Base-by-base conservation (phyloP, 179 eudicot species). In the Pouteria campechiana region DNA sequence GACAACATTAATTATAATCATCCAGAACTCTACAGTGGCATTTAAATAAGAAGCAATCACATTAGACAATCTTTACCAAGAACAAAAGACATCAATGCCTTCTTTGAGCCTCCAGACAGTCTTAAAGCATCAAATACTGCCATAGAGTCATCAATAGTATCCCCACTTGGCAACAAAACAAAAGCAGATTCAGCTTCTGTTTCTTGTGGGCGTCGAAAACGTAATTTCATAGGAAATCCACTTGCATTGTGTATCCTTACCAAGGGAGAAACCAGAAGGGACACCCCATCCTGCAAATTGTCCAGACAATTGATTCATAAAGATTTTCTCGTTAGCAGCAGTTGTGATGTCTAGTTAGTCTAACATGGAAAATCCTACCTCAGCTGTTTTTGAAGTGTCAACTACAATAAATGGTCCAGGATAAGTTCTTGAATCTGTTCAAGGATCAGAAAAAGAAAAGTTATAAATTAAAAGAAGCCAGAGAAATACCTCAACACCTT, bases 341-440 rank as follows among this genome's bases (percentile, higher is more conserved):
- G n/a, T n/a, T n/a, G n/a, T n/a, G n/a, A n/a, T n/a, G n/a, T n/a
- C n/a, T n/a, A n/a, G n/a, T n/a, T n/a, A n/a, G n/a, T n/a, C n/a
- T n/a, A n/a, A n/a, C n/a, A n/a, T n/a, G n/a, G n/a, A n/a, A n/a
- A n/a, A n/a, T n/a, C 17, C 43, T 68, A 92, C 99, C 94, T 82
- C 94, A 58, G 50, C 69, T 54, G 58, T 67, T 54, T 68, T 68
- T 37, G 89, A 78, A 57, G 83, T 55, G 56, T 83, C 95, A 59
- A 76, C 74, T 36, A 81, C 92, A 46, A 92, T 34, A 50, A 80
- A 69, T 18, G 99, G 94, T 37, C 99, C 99, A 10, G 96, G 96
- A 49, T 54, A 75, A 37, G 78, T 66, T 62, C 55, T 73, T 51
- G 81, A 52, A 61, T 79, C 98, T 90, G 90, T 43, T 46, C 15